Base-by-base conservation (phyloP, 208 protist genomes). In the Trypanosoma melophagium region DNA sequence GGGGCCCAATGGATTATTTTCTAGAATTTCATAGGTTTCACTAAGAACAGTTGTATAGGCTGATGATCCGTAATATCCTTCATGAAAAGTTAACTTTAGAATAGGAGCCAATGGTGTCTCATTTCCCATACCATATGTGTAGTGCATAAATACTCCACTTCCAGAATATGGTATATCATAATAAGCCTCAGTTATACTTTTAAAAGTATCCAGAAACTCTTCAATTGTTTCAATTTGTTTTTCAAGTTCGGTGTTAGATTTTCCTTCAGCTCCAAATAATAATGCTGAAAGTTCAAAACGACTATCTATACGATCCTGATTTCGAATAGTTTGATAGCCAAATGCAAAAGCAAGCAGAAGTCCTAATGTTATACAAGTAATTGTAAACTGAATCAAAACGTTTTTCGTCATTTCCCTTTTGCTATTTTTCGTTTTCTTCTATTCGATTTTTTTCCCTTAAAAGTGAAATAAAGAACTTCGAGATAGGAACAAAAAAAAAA, bases 111-210 rank as follows among this genome's bases (percentile, higher is more conserved):
- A 16, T 38, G 59, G 35, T 28, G 59, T 69, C n/a, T 22, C 56
- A 47, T 69, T 66, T 19, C 57, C 14, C 22, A 35, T 70, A 52
- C 24, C 57, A 42, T 70, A 54, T 0, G 78, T 76, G 68, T 85
- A 88, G 65, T 88, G 79, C 79, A 83, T 81, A 71, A 83, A 88
- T n/a, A 74, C 54, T 17, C 76, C 79, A 21, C 63, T 78, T 42
- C 78, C 79, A 22, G 62, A 62, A 7, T 64, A 60, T 2, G 79
- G 79, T 7, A 76, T 56, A 17, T 67, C 59, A 74, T 88, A 83
- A 75, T 84, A 84, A 7, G 74, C 63, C 28, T 56, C 53, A 42
- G 72, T 74, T 31, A 75, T 83, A 35, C 42, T 28, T 60, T 77
- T 66, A 13, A 88, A 74, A 12, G 70, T 61, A 28, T 22, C 49